These are phyloP conservation scores for Populus hybrid DNA, from an alignment of 441 rosid species.

Conservation along the genomic window DNA sequence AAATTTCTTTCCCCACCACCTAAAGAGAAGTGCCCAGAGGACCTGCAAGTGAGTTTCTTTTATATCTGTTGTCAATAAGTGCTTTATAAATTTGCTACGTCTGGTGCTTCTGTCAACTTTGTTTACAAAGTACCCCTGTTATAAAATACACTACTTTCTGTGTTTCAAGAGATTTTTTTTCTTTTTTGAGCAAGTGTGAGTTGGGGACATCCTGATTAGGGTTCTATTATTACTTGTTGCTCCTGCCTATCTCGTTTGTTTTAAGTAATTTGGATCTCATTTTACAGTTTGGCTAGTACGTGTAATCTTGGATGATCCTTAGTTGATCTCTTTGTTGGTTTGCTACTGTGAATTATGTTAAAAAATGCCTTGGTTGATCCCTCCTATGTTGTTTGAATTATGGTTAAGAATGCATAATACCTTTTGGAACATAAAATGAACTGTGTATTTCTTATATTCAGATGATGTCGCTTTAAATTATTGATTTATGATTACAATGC, in stretches of 20 bases:
- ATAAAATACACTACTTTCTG: too few relatives aligned
- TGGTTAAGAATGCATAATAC: not conserved
- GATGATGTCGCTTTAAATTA: not conserved
- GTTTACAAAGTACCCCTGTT: not conserved
- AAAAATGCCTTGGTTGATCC: not conserved
- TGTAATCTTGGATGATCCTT: not conserved
- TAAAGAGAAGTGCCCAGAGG: slow-evolving; percentile 64
- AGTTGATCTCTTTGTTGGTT: not conserved
- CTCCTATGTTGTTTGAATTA: not conserved
- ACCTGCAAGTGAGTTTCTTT: slow-evolving; percentile 67
- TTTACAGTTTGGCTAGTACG: not conserved
- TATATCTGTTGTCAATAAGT: slow-evolving; percentile 1
- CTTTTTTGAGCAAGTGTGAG: not conserved
- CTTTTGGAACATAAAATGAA: not conserved
- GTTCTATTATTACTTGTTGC: not conserved
- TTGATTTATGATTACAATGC: not conserved
- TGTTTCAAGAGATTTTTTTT: not conserved
- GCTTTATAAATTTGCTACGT: not conserved
- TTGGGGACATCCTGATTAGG: not conserved
- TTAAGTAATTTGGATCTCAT: not conserved
- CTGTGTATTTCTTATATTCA: not conserved
- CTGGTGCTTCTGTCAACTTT: not conserved
- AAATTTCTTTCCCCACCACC: slow-evolving; percentile 72
- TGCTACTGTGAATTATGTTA: not conserved
- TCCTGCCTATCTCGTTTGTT: not conserved